Evolutionary conservation across 2,329 filamentous ascomycete species (phyloP), one percentile per base, ranked within the genome.

Genomic region (Ustulina deusta): DNA sequence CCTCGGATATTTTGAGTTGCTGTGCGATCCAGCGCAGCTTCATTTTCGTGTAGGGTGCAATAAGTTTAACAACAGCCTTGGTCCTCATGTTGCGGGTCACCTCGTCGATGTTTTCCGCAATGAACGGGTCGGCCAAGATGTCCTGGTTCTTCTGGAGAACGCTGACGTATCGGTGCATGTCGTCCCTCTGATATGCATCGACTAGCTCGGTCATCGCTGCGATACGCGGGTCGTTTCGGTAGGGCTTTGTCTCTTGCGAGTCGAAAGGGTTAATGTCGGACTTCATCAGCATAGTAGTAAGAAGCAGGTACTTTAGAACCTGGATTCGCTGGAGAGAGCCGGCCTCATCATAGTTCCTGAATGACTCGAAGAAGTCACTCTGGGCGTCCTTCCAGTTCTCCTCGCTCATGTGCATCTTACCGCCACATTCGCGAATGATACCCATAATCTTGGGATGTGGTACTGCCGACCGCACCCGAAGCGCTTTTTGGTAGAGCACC

Each of bases 321-420:
- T 98, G 95, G 74, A 98, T 98, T 55, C 96, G 90, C 80, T 98
- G 95, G 75, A 97, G 87, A 29, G 94, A 97, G 52, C 96, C 96
- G 46, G 96, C 96, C 83, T 99, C 96, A 78, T 99, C 96, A 82
- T 98, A 99, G 83, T 97, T 98, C 65, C 94, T 92, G 84, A 99
- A 99, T 0, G 95, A 97, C 80, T 99, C 96, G 80, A 97, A 97
- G 81, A 99, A 99, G 83, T 98, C 96, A 74, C 90, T 95, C 81
- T 98, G 94, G 0, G 96, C 96, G 76, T 94, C 93, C 79, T 96
- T 93, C 96, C 96, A 99, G 79, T 98, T 98, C 83, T 98, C 96
- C 85, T 99, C 96, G 79, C 93, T 96, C 96, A 99, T 98, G 83
- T 98, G 94, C 96, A 99, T 99, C 85, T 99, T 99, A 74, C 96